These are phyloP conservation scores for Chytridiales sp. DNA, from an alignment of 371 early-diverging fungal genomes.

Conservation along the genomic window DNA sequence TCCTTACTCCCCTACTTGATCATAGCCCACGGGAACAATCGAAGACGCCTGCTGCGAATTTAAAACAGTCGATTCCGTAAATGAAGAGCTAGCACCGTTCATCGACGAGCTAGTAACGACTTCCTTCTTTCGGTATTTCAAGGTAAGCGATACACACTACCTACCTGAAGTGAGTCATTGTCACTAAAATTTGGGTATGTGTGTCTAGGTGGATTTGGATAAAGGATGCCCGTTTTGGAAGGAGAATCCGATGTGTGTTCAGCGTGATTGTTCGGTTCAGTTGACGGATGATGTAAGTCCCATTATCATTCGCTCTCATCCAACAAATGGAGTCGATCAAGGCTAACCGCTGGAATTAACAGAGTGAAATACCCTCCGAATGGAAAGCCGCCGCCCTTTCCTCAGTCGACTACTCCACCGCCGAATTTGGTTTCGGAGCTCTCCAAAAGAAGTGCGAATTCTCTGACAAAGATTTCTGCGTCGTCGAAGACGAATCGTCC, in stretches of 20 bases:
- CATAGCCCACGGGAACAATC: conserved; percentile 71
- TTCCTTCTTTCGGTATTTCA: conserved; percentile 85
- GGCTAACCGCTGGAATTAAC: background rate
- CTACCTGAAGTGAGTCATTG: background rate
- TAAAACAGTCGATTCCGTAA: conserved; percentile 71
- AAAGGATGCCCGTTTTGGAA: conserved; percentile 93
- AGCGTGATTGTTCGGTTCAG: conserved; percentile 84
- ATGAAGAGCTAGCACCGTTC: conserved; percentile 55
- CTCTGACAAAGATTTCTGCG: conserved; percentile 82
- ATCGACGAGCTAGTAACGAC: conserved; percentile 74
- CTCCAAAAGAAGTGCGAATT: conserved; percentile 56
- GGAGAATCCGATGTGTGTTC: conserved; percentile 77
- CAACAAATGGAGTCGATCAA: too few species aligned
- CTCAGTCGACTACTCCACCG: conserved; percentile 30
- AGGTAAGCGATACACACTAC: conserved; percentile 48
- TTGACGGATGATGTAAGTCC: conserved; percentile 67
- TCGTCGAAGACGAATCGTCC: conserved; percentile 72
- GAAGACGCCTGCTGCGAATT: conserved; percentile 83
- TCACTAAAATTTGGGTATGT: background rate
- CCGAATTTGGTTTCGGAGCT: conserved; percentile 7
- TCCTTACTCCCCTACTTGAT: too few species aligned
- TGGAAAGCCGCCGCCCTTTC: conserved; percentile 42
- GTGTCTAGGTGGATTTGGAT: conserved; percentile 75
- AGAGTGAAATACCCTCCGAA: conserved; percentile 47
- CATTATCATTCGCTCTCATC: background rate